Evolutionary conservation across 2,329 filamentous ascomycete species (phyloP).

Genomic region (Pseudogymnoascus sp.): DNA sequence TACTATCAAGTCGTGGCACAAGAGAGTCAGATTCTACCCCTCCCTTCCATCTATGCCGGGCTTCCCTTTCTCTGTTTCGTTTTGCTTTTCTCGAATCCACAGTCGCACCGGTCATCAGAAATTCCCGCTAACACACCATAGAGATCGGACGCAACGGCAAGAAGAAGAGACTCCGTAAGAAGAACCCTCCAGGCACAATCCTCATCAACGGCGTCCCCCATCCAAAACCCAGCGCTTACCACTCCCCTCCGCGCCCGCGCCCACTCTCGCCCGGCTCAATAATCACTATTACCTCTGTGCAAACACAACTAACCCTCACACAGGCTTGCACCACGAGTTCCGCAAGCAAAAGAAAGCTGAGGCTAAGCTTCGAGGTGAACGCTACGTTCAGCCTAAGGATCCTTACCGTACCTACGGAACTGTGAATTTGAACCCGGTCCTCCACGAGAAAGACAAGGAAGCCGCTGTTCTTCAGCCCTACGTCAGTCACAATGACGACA

Average conservation of each 20-base stretch:
- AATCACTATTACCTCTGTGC: not conserved
- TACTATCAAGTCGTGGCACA: not conserved
- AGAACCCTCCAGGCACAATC: not conserved
- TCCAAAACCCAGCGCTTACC: not conserved
- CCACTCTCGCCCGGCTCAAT: not conserved
- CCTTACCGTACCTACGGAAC: not conserved
- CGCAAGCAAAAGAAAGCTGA: conserved; percentile 1
- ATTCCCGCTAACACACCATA: not conserved
- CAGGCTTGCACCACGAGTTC: not conserved
- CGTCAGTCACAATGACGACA: conserved; percentile 42
- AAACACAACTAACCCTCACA: not conserved
- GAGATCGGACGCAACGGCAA: not conserved
- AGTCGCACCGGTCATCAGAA: not conserved
- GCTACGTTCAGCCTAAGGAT: not conserved
- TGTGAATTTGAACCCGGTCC: not conserved
- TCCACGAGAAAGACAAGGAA: not conserved
- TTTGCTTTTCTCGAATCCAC: not conserved
- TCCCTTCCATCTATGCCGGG: not conserved
- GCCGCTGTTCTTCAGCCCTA: not conserved
- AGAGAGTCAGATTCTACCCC: not conserved
- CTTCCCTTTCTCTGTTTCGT: not conserved
- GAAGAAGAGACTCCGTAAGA: not conserved
- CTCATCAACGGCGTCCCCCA: not conserved
- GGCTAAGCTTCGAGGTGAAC: not conserved
- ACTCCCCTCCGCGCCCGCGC: not conserved